Conservation (phyloP, 768 basidiomycete genomes). For the Calocybe gangraenosa region DNA sequence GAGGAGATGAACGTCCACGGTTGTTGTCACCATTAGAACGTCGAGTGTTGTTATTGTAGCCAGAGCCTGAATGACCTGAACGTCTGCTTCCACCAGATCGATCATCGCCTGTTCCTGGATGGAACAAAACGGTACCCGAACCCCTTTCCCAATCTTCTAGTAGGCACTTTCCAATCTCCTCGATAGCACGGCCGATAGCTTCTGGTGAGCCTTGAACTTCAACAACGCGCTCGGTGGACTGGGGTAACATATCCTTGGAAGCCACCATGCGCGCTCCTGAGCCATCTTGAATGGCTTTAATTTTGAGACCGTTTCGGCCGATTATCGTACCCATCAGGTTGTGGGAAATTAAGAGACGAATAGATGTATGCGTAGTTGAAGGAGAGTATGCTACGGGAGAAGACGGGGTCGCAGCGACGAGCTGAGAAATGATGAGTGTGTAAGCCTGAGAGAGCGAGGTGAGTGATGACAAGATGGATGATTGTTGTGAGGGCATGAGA, state of each 20-base stretch:
- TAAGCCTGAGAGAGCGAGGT: constrained; percentile 63
- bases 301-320: constrained; percentile 93
- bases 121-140: constrained; percentile 91
- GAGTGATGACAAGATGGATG: constrained; percentile 9
- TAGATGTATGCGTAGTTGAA: constrained; percentile 78
- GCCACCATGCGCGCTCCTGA: constrained; percentile 98
- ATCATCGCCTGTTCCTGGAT: constrained; percentile 84
- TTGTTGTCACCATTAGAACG: constrained; percentile 61
- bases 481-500: not conserved
- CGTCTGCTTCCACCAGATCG: constrained; percentile 47
- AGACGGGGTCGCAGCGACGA: constrained; percentile 77
- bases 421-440: constrained; percentile 88
- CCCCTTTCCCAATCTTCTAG: constrained; percentile 97
- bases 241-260: constrained; percentile 98
- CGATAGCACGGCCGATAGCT: constrained; percentile 87
- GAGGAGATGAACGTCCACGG: constrained; percentile 46
- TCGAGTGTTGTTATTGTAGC: constrained; percentile 43
- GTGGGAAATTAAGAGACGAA: constrained; percentile 97
- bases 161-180: constrained; percentile 93
- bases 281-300: constrained; percentile 96
- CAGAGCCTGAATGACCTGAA: constrained; percentile 39
- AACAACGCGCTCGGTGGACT: constrained; percentile 98
- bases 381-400: constrained; percentile 66
- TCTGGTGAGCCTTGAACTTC: constrained; percentile 95
- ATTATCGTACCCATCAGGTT: constrained; percentile 99